Evolutionary conservation across 768 basidiomycete species (phyloP), one percentile per base, ranked within the genome.

Genomic region (Hydnomerulius pinastri): DNA sequence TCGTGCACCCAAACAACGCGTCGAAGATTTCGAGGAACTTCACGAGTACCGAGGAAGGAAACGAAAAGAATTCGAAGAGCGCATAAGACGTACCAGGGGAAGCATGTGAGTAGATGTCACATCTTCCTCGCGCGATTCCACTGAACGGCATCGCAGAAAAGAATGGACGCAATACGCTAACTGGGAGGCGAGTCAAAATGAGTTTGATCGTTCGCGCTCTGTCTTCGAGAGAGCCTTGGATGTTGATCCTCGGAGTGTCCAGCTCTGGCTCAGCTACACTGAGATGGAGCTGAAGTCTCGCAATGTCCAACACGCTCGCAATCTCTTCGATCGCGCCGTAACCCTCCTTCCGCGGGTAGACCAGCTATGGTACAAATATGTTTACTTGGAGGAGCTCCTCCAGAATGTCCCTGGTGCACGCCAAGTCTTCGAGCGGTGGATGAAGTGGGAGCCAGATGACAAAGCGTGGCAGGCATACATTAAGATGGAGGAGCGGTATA

Each of bases 391-490:
- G 65, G 97, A 99, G 66, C 81, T 99, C 3, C 80, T 99, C 11
- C 89, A 95, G 61, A 98, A 99, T 63, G 87, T 99, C 27, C 84
- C 95, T 1, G 97, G 97, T 32, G 94, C 95, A 2, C 85, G 97
- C 8, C 96, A 98, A 66, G 92, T 98, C 48, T 99, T 98, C 55
- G 97, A 99, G 69, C 82, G 97, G 39, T 99, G 97, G 97, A 96
- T 98, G 93, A 83, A 92, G 57, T 98, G 97, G 97, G 97, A 98
- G 66, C 97, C 97, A 1, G 95, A 98, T 61, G 97, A 98, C 81
- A 98, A 98, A 75, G 94, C 96, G 3, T 99, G 96, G 96, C 91
- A 94, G 65, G 92, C 93, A n/a, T 98, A 96, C 71, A 91, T 98
- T 78, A 98, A 99, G 74, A 77, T 98, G 67, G 97, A 99, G 73